phyloP scores from a whole-genome alignment of 768 basidiomycete genomes.

The Pleurotus pulmonarius region DNA sequence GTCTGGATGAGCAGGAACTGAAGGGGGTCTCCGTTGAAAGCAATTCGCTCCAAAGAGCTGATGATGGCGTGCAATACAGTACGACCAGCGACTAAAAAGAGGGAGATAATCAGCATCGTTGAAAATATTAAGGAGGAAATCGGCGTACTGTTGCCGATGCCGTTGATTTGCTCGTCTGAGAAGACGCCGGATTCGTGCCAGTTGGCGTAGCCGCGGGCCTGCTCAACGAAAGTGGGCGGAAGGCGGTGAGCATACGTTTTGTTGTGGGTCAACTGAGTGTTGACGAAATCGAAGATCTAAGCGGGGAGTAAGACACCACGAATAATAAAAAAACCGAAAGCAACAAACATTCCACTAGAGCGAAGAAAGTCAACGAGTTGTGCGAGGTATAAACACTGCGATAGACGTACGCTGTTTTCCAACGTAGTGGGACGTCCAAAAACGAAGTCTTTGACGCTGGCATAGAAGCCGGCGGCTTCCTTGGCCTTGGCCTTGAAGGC shows the following conservation, averaged over 20 bases:
- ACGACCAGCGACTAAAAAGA: slow-evolving; percentile 68
- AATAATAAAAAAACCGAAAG: not conserved
- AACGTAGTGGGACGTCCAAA: slow-evolving; percentile 64
- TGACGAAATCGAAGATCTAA: slow-evolving; percentile 76
- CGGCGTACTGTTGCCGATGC: slow-evolving; percentile 73
- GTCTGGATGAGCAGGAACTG: slow-evolving; percentile 76
- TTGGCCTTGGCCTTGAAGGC: slow-evolving; percentile 62
- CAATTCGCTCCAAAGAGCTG: slow-evolving; percentile 68
- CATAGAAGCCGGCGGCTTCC: slow-evolving; percentile 64
- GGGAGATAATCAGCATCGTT: not conserved
- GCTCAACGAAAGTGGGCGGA: slow-evolving; percentile 73
- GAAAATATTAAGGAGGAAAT: not conserved
- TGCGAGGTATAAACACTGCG: not conserved
- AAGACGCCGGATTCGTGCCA: slow-evolving; percentile 80
- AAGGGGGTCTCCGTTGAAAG: slow-evolving; percentile 75
- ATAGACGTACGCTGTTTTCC: slow-evolving; percentile 59
- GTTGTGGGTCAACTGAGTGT: slow-evolving; percentile 76
- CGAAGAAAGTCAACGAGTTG: slow-evolving; percentile 12
- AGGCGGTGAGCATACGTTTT: slow-evolving; percentile 76
- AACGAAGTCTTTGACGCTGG: slow-evolving; percentile 62
- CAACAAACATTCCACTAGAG: slow-evolving; percentile 69
- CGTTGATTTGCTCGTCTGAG: slow-evolving; percentile 52
- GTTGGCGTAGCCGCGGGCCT: slow-evolving; percentile 72
- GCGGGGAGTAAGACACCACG: slow-evolving; percentile 11
- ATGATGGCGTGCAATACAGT: slow-evolving; percentile 74